These are phyloP conservation scores for Echites panduratus DNA, from an alignment of 257 asterid species.

Conservation along the genomic window DNA sequence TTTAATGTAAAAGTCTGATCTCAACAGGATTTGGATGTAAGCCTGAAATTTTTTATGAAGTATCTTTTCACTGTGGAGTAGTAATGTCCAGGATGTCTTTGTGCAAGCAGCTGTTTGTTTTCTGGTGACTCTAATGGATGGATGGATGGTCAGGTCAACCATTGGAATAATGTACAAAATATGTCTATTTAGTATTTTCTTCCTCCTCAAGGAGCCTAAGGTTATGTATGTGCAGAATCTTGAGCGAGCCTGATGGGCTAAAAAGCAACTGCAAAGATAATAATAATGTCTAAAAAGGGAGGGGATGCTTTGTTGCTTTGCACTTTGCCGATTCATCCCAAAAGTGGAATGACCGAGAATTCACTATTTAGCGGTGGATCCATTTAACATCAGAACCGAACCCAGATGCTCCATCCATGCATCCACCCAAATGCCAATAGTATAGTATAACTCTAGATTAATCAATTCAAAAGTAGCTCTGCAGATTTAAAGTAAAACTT, in stretches of 20 bases:
- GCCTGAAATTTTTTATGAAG: no score
- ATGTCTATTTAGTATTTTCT: background rate
- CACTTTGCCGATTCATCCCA: no score
- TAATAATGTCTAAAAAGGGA: slow-evolving; percentile 16
- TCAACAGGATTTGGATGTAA: no score
- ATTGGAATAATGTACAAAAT: background rate
- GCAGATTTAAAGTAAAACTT: background rate
- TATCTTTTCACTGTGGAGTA: no score
- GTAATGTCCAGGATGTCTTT: no score
- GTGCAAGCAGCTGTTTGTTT: background rate
- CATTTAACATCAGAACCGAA: background rate
- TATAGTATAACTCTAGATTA: no score
- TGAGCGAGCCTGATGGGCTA: slow-evolving; percentile 14
- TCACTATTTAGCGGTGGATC: background rate
- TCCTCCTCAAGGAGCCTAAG: background rate
- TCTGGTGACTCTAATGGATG: background rate
- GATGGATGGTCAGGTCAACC: no score
- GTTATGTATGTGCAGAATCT: slow-evolving; percentile 2
- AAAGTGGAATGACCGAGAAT: background rate
- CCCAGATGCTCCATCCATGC: background rate
- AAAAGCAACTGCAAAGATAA: slow-evolving; percentile 11
- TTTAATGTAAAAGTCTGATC: no score
- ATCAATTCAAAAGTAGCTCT: background rate
- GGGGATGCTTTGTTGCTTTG: slow-evolving; percentile 25
- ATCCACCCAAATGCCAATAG: slow-evolving; percentile 3